phyloP scores from a whole-genome alignment of 805 yeast species.

The Kluyveromyces lactis region DNA sequence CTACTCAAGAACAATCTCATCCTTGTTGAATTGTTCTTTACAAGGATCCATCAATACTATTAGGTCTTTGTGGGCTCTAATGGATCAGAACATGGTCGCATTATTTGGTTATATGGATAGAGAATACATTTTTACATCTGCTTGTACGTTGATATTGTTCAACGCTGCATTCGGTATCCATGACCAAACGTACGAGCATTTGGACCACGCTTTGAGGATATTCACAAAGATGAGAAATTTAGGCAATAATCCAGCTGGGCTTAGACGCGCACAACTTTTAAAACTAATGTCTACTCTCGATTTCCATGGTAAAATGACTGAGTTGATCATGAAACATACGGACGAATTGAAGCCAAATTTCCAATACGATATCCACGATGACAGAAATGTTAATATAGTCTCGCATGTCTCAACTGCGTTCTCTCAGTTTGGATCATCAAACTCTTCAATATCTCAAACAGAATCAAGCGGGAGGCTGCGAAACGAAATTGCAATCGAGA shows the following conservation, averaged over 20 bases:
- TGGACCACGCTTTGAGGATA: slow-evolving; percentile 62
- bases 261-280: slow-evolving; percentile 62
- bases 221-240: slow-evolving; percentile 69
- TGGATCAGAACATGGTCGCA: slow-evolving; percentile 77
- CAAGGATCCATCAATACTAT: slow-evolving; percentile 75
- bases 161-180: slow-evolving; percentile 78
- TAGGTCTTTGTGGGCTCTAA: slow-evolving; percentile 62
- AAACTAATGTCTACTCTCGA: slow-evolving; percentile 58
- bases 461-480: not conserved
- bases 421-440: not conserved
- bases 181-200: slow-evolving; percentile 60
- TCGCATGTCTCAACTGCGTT: slow-evolving; percentile 12
- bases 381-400: slow-evolving; percentile 13
- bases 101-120: slow-evolving; percentile 82
- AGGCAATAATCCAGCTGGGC: slow-evolving; percentile 75
- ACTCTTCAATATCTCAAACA: not conserved
- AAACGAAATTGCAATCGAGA: slow-evolving; percentile 9
- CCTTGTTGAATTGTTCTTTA: slow-evolving; percentile 64
- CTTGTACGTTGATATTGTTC: slow-evolving; percentile 64
- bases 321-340: slow-evolving; percentile 48
- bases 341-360: slow-evolving; percentile 28
- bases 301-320: slow-evolving; percentile 56
- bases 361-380: slow-evolving; percentile 14
- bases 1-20: slow-evolving; percentile 60
- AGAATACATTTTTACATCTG: slow-evolving; percentile 69